Base-by-base conservation (phyloP, 345 rosid species). In the Bruguiera gymnorhiza region DNA sequence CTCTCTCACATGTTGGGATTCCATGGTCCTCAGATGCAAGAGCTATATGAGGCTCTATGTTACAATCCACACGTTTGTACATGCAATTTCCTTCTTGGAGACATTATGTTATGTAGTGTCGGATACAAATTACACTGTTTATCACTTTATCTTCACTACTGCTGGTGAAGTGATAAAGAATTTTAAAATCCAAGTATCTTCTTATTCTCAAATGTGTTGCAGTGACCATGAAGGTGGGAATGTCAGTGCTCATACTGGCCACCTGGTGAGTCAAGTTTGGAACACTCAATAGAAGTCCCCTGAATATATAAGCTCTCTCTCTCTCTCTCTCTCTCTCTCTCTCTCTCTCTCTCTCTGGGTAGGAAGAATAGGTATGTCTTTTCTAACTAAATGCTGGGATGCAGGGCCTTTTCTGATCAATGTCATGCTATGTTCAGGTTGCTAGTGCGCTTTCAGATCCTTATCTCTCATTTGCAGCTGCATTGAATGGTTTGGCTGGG, bases 161-260 rank as follows among this genome's bases (percentile, higher is more conserved):
- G 39, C 39, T 1, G 8, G 1, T 36, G 39, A 8, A 36, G 8
- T 7, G 1, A 6, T 36, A 36, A 36, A 36, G 18, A 27, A 27
- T 27, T 27, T 24, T 27, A 6, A 11, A 15, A 34, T 52, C 24
- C 20, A 27, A 3, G 6, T 36, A 54, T 11, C 55, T 58, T 31
- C 67, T 65, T 9, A 62, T 8, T 55, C 62, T 32, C 68, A n/a
- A 65, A 58, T 67, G 2, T 70, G 61, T 63, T 83, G 70, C 87
- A 95, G 99, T 85, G 99, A 95, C 73, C 98, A 92, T 61, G 99
- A 95, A 85, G 99, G 99, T 66, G 98, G 99, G 61, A 95, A 92
- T 80, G 98, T 92, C 75, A 95, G 99, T 68, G 99, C 99, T 69
- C 99, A 95, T 86, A 88, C 99, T 62, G 99, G 97, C 70, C 99